phyloP scores from a whole-genome alignment of 345 rosid species.

The Camelina sativa region DNA sequence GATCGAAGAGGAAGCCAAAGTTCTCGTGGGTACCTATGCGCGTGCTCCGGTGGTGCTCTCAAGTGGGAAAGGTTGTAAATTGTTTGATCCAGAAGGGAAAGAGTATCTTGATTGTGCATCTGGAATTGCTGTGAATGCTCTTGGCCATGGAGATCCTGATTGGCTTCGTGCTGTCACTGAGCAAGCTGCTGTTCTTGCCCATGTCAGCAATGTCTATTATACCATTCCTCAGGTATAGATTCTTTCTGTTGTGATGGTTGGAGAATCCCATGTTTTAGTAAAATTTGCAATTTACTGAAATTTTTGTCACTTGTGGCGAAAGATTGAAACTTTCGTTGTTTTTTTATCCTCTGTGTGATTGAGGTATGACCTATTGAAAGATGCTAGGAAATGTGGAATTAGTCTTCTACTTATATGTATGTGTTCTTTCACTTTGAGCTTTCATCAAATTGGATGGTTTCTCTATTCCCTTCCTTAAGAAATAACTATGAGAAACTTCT shows the following conservation, averaged over 20 bases:
- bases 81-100: conserved; percentile 74
- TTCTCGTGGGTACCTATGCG: conserved; percentile 79
- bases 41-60: conserved; percentile 73
- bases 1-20: conserved; percentile 62
- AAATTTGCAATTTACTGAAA: neutral
- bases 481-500: neutral
- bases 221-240: conserved; percentile 71
- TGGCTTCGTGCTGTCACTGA: conserved; percentile 73
- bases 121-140: conserved; percentile 85
- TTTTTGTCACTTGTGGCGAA: conserved; percentile 8
- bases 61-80: conserved; percentile 77
- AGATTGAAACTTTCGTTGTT: neutral
- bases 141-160: conserved; percentile 84
- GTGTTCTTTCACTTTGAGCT: neutral
- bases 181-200: conserved; percentile 73
- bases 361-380: neutral
- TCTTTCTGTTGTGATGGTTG: neutral
- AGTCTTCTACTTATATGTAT: neutral
- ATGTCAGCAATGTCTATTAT: conserved; percentile 78
- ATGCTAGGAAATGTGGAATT: neutral
- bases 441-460: neutral
- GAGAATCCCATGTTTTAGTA: neutral
- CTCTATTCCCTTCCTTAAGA: neutral
- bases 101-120: conserved; percentile 79
- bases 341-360: neutral